These are phyloP conservation scores for Pseudocercospora crystallina DNA, from an alignment of 2,329 filamentous ascomycete genomes.

Conservation along the genomic window DNA sequence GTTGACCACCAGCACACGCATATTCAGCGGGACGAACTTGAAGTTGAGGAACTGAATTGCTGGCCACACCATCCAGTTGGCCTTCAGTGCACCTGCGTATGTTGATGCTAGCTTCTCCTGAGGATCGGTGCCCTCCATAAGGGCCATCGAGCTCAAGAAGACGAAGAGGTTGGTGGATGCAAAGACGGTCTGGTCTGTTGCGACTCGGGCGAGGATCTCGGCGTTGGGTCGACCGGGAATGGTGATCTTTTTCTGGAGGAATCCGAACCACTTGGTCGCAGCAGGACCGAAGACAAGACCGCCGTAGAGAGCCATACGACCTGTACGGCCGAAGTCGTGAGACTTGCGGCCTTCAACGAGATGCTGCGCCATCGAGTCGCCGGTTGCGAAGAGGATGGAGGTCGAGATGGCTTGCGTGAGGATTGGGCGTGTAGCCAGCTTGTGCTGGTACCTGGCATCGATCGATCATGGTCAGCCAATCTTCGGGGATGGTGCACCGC, in stretches of 20 bases:
- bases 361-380: conserved; percentile 89
- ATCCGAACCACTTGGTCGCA: conserved; percentile 81
- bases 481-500: no score
- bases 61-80: conserved; percentile 90
- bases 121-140: conserved; percentile 48
- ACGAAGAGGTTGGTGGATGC: conserved; percentile 78
- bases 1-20: conserved; percentile 84
- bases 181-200: conserved; percentile 77
- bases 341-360: conserved; percentile 77
- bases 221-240: conserved; percentile 62
- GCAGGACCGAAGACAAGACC: conserved; percentile 81
- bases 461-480: no score
- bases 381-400: conserved; percentile 86
- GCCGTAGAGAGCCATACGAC: conserved; percentile 77
- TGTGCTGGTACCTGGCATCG: conserved; percentile 73
- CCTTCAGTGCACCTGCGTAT: conserved; percentile 70
- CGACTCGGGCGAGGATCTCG: conserved; percentile 76
- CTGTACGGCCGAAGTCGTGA: conserved; percentile 70
- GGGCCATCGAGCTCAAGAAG: conserved; percentile 81
- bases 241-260: conserved; percentile 70
- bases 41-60: conserved; percentile 84
- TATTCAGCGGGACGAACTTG: conserved; percentile 77
- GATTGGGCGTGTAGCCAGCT: conserved; percentile 75
- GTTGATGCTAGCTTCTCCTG: conserved; percentile 69
- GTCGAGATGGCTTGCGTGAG: conserved; percentile 91